Base-by-base conservation (phyloP, 345 rosid genomes). In the Euphorbia lathyris region DNA sequence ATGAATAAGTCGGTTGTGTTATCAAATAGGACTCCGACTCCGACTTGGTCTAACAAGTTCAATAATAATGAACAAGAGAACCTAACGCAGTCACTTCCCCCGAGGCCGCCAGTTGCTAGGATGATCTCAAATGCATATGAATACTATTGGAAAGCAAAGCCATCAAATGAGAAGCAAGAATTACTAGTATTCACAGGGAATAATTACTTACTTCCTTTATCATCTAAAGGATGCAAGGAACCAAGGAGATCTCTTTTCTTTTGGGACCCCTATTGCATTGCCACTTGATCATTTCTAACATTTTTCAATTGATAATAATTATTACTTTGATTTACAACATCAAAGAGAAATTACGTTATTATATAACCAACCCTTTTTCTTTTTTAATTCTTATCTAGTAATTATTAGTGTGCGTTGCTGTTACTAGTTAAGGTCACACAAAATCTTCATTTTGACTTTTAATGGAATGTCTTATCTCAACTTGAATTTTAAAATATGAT, bases 231-330 rank as follows among this genome's bases (percentile, higher is more conserved):
- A 0, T 94, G 97, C 93, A 91, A 91, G 70, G 90, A 88, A 43
- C 76, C 74, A 0, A 81, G 88, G 81, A 86, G 90, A 80, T 86
- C 97, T 17, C 87, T 87, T 65, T 58, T 81, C 77, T 82, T 85
- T 30, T 63, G 83, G 79, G 93, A 88, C 75, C 77, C 83, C 1
- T 67, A 75, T 26, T 94, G 98, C 92, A 88, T 91, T 70, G 97
- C 98, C 71, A 89, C 95, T 30, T 86, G 75, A 81, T 50, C 3
- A 34, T 34, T 34, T 34, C 38, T n/a, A 34, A 34, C 38, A 34
- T 34, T 34, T 34, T 34, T 34, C 38, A 34, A 34, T 34, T 34
- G n/a, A n/a, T n/a, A n/a, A n/a, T n/a, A n/a, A n/a, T n/a, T n/a
- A n/a, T n/a, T n/a, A n/a, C n/a, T n/a, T n/a, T n/a, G n/a, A n/a